Percentiles rank a stretch among this genome's conserved stretches.
These are phyloP conservation scores for Euphorbia schlechtendalii DNA, from an alignment of 441 rosid species.

Conservation along the genomic window DNA sequence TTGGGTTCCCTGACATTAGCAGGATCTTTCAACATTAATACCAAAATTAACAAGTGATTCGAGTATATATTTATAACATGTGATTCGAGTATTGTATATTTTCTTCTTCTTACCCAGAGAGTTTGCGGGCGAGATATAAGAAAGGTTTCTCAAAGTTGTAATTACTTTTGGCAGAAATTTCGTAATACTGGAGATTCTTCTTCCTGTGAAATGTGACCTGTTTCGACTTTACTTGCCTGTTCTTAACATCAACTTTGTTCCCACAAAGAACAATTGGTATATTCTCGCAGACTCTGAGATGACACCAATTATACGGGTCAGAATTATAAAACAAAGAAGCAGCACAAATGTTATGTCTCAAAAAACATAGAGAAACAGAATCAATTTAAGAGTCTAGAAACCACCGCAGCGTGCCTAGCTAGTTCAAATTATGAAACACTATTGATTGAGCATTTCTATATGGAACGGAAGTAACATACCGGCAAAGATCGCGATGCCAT, in stretches of 20 bases:
- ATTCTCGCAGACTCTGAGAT: conserved; percentile 65
- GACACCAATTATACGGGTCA: too few species aligned
- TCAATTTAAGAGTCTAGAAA: too few species aligned
- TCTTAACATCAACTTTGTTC: conserved; percentile 79
- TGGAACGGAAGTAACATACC: conserved; percentile 30
- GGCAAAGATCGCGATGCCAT: conserved; percentile 93
- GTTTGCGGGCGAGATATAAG: conserved; percentile 75
- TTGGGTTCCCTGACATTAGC: conserved; percentile 36
- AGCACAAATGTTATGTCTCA: too few species aligned
- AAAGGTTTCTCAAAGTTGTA: conserved; percentile 84
- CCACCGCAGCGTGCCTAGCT: too few species aligned
- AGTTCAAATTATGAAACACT: too few species aligned
- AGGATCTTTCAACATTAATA: background rate
- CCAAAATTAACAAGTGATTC: background rate
- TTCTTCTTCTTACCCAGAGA: conserved; percentile 72
- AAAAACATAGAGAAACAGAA: too few species aligned
- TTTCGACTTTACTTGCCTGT: conserved; percentile 87
- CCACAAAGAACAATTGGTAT: conserved; percentile 73
- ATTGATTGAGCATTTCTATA: too few species aligned
- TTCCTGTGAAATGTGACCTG: conserved; percentile 81
- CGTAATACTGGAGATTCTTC: conserved; percentile 75
- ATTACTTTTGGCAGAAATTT: conserved; percentile 82
- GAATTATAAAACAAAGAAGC: too few species aligned
- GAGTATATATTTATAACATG: rapidly evolving
- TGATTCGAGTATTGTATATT: too few species aligned